phyloP scores from a whole-genome alignment of 1,284 basidiomycete genomes.

The Apiotrichum veenhuisii region DNA sequence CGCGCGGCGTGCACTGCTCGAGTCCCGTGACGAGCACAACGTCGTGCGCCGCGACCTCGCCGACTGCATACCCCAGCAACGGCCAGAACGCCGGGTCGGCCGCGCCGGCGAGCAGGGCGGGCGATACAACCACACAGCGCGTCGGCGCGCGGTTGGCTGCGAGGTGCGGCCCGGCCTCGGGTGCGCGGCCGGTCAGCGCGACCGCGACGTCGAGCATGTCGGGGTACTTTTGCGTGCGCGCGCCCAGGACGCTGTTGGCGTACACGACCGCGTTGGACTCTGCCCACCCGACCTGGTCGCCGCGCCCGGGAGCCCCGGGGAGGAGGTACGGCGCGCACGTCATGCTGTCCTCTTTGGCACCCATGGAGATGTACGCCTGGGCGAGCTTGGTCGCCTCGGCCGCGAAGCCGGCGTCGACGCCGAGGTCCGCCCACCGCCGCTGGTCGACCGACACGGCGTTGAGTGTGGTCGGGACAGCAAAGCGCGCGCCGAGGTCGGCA shows the following conservation, averaged over 20 bases:
- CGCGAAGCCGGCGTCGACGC: constrained; percentile 1
- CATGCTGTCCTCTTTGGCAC: background rate
- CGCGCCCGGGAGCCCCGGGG: background rate
- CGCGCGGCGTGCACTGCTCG: background rate
- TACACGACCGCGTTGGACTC: constrained; percentile 16
- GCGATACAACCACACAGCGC: background rate
- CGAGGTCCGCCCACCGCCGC: constrained; percentile 1
- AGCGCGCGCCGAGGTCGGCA: constrained; percentile 1
- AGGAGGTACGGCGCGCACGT: constrained; percentile 19
- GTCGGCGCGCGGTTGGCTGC: constrained; percentile 2
- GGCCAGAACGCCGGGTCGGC: constrained; percentile 5
- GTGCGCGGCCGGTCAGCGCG: constrained; percentile 14
- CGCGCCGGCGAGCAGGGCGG: background rate
- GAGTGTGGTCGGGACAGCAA: constrained; percentile 14
- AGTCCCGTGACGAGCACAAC: constrained; percentile 9
- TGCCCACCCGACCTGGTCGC: constrained; percentile 9
- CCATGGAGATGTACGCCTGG: constrained; percentile 6
- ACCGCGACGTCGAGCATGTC: constrained; percentile 16
- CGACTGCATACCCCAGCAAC: constrained; percentile 10
- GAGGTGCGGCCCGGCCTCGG: constrained; percentile 5
- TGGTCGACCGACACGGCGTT: constrained; percentile 11
- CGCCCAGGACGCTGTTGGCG: constrained; percentile 13
- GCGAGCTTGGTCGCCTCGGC: background rate
- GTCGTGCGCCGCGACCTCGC: background rate
- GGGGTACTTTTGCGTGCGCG: constrained; percentile 16